Evolutionary conservation across 345 rosid genomes (phyloP).

Genomic region (Cardamine chenopodiifolia): DNA sequence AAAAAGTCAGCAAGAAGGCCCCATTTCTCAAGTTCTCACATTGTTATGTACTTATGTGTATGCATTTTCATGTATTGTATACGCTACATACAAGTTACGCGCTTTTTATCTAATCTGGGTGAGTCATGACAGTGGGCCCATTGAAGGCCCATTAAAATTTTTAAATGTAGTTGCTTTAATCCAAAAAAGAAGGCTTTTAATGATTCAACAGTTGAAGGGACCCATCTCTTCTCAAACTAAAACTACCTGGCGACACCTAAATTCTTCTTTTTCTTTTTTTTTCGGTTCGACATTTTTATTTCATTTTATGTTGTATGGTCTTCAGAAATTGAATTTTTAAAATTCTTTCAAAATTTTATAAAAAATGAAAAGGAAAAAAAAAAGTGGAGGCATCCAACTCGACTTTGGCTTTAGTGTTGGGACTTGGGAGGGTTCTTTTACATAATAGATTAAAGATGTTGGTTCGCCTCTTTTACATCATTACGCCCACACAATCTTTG

Average conservation of each 20-base stretch:
- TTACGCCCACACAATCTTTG: slow-evolving; percentile 45
- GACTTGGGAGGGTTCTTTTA: slow-evolving; percentile 37
- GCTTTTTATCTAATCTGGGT: not conserved
- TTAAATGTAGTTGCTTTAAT: not conserved
- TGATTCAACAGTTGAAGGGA: slow-evolving; percentile 32
- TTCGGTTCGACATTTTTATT: slow-evolving; percentile 18
- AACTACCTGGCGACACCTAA: slow-evolving; percentile 42
- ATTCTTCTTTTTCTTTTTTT: slow-evolving; percentile 25
- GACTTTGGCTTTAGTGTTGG: slow-evolving; percentile 43
- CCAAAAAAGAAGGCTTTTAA: slow-evolving; percentile 30
- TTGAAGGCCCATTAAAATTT: not conserved
- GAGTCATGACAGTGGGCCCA: not conserved
- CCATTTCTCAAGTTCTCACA: slow-evolving; percentile 13
- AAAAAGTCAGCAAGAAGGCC: slow-evolving; percentile 56
- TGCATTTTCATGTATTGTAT: not conserved
- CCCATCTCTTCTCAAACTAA: slow-evolving; percentile 23
- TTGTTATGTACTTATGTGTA: not conserved
- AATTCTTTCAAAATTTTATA: not conserved
- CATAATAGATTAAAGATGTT: slow-evolving; percentile 42
- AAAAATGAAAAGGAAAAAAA: not conserved
- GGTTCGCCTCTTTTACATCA: slow-evolving; percentile 42
- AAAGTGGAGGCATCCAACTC: slow-evolving; percentile 36
- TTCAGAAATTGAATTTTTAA: not conserved
- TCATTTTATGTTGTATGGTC: not conserved
- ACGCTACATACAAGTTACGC: slow-evolving; percentile 10